A percentile compares a stretch with the other conserved stretches of the same genome.
Evolutionary conservation across 352 stramenopile genomes (phyloP).

Genomic region (Globisporangium radiosum): DNA sequence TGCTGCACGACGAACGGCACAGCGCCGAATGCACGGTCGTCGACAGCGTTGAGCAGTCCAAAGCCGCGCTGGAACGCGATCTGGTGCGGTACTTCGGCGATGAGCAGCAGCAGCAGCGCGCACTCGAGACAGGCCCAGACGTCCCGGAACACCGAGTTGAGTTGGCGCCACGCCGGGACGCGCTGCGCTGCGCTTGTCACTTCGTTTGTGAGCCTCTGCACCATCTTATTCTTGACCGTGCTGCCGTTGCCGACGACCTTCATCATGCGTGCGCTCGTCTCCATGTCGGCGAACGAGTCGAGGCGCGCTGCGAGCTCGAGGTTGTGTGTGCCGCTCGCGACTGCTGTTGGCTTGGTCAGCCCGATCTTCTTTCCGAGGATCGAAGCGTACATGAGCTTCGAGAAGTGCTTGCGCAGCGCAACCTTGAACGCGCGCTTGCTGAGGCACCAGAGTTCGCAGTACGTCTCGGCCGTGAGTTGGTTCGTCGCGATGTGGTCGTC

Average conservation of each 20-base stretch:
- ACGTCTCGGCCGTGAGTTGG: conserved; percentile 29
- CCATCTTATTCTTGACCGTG: conserved; percentile 22
- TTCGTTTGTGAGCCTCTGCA: conserved; percentile 13
- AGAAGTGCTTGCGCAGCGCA: conserved; percentile 46
- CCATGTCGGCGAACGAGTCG: conserved; percentile 35
- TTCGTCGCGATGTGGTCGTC: conserved; percentile 27
- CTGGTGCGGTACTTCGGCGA: conserved; percentile 38
- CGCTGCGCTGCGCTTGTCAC: neutral
- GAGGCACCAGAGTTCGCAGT: conserved; percentile 46
- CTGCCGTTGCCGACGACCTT: conserved; percentile 30
- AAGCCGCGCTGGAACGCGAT: conserved; percentile 42
- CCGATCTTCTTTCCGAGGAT: conserved; percentile 28
- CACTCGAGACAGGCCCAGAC: conserved; percentile 24
- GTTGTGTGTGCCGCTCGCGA: neutral
- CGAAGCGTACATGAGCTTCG: conserved; percentile 42
- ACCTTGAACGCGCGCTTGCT: conserved; percentile 27
- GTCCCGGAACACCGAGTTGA: conserved; percentile 22
- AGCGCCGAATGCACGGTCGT: conserved; percentile 14
- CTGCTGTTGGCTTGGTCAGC: neutral
- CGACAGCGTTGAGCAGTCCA: conserved; percentile 25
- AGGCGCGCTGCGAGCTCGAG: conserved; percentile 1
- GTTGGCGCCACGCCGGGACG: conserved; percentile 20
- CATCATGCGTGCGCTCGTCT: conserved; percentile 20
- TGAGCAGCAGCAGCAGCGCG: conserved; percentile 24
- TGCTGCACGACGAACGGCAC: conserved; percentile 32